Evolutionary conservation across 1,284 basidiomycete genomes (phyloP).

Genomic region (Irpex sp.): DNA sequence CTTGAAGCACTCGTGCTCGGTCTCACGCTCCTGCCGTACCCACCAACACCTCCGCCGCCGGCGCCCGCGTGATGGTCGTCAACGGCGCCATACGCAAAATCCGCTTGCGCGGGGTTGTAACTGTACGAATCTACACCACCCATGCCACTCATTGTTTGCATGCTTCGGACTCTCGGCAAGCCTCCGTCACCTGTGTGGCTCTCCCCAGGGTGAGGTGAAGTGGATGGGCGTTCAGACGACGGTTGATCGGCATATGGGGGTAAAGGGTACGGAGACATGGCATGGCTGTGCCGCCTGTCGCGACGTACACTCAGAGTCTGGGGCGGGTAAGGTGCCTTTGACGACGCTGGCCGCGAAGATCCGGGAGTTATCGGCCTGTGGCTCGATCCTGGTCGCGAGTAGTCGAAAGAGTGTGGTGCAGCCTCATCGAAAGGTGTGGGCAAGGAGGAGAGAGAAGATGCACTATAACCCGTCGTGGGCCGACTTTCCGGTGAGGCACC

Average conservation of each 20-base stretch:
- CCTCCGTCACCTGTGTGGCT: conserved; percentile 30
- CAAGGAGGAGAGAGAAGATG: conserved; percentile 68
- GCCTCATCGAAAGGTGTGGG: conserved; percentile 56
- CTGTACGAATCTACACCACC: conserved; percentile 21
- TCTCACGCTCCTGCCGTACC: conserved; percentile 38
- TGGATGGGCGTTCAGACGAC: conserved; percentile 53
- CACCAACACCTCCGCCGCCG: conserved; percentile 17
- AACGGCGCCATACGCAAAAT: conserved; percentile 72
- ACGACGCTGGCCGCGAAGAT: conserved; percentile 53
- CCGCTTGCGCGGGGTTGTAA: conserved; percentile 54
- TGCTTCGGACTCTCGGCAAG: conserved; percentile 66
- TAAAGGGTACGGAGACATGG: conserved; percentile 75
- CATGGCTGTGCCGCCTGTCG: conserved; percentile 71
- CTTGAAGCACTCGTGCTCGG: conserved; percentile 74
- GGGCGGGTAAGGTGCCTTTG: conserved; percentile 48
- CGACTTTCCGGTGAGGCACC: conserved; percentile 72
- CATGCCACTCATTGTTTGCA: conserved; percentile 60
- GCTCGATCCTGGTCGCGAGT: conserved; percentile 64
- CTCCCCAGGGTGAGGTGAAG: conserved; percentile 64
- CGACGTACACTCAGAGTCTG: conserved; percentile 61
- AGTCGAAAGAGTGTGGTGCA: conserved; percentile 40
- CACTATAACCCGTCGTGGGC: conserved; percentile 77
- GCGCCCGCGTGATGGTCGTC: conserved; percentile 28
- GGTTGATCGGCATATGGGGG: conserved; percentile 58
- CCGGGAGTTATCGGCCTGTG: conserved; percentile 41